Base-by-base conservation (phyloP, 768 basidiomycete genomes). In the Gautieria morchelliformis region DNA sequence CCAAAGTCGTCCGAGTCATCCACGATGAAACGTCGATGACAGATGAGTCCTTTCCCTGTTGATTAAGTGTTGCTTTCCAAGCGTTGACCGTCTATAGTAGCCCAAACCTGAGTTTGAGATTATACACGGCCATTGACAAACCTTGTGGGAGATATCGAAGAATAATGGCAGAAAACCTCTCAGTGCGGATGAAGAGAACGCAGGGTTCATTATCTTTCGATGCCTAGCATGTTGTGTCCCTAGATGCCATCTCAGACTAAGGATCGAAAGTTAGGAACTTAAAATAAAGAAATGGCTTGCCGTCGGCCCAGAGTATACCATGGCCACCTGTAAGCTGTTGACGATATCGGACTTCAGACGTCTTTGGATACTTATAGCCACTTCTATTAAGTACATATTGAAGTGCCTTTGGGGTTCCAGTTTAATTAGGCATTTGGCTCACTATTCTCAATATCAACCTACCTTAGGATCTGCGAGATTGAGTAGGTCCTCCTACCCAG, bases 381-480 rank as follows among this genome's bases (percentile, higher is more conserved):
- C 63, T 64, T 7, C 60, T 64, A 27, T 68, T 66, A 7, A 68
- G 63, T 20, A 69, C 57, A 41, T 68, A 64, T 51, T 67, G 67
- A 17, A 68, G 58, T 19, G 64, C 64, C 48, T 55, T 30, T 10
- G 20, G 27, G 9, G 27, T 44, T 41, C n/a, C 40, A 8, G 10
- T 44, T n/a, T 44, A 22, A 8, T 44, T 9, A 9, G 2, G 20
- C 17, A 8, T 19, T n/a, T 9, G n/a, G n/a, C 12, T 14, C n/a
- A 41, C 9, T 41, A 41, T 27, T 14, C 45, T n/a, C 19, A 15
- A 11, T 3, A 30, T 19, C 20, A 52, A 33, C 53, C 24, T 27
- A 45, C 79, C 64, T 80, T 80, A 1, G 78, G 80, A 58, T 83
- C 81, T 27, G 78, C 75, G 55, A 81, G 72, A 48, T 78, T 65